Percentiles rank a stretch among this genome's conserved stretches.
phyloP scores from a whole-genome alignment of 2,329 filamentous ascomycete genomes.

The Alternaria sp. region DNA sequence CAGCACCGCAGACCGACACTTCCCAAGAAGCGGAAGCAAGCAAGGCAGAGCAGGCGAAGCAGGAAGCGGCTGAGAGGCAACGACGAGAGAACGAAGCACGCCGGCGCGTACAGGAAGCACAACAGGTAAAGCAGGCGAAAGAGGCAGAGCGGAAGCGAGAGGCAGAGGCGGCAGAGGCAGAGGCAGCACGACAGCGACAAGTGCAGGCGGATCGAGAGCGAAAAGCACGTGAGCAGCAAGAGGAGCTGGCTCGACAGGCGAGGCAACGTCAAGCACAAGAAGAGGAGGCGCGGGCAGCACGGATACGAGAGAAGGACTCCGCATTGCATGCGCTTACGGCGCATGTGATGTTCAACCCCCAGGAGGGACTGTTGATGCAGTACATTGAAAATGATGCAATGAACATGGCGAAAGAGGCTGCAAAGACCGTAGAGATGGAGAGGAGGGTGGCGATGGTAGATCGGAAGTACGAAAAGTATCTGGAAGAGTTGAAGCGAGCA shows the following conservation, averaged over 20 bases:
- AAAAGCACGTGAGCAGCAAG: slow-evolving; percentile 30
- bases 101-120: slow-evolving; percentile 24
- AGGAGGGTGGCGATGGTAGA: slow-evolving; percentile 29
- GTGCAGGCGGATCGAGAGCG: slow-evolving; percentile 29
- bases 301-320: slow-evolving; percentile 25
- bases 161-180: slow-evolving; percentile 29
- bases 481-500: slow-evolving; percentile 29
- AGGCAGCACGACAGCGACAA: slow-evolving; percentile 24
- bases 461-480: slow-evolving; percentile 28
- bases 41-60: slow-evolving; percentile 23
- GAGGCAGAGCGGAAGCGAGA: slow-evolving; percentile 22
- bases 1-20: slow-evolving; percentile 21
- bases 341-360: slow-evolving; percentile 50
- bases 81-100: slow-evolving; percentile 22
- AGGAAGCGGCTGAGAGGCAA: slow-evolving; percentile 24
- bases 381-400: slow-evolving; percentile 54
- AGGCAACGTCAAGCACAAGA: slow-evolving; percentile 31
- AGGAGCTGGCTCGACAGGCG: slow-evolving; percentile 31
- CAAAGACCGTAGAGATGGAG: slow-evolving; percentile 49
- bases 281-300: slow-evolving; percentile 31
- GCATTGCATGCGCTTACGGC: slow-evolving; percentile 48
- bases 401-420: slow-evolving; percentile 46
- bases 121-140: slow-evolving; percentile 20
- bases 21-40: slow-evolving; percentile 18
- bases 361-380: slow-evolving; percentile 56